Conservation (phyloP, 2,329 filamentous ascomycete genomes). For the Diplodia corticola region DNA sequence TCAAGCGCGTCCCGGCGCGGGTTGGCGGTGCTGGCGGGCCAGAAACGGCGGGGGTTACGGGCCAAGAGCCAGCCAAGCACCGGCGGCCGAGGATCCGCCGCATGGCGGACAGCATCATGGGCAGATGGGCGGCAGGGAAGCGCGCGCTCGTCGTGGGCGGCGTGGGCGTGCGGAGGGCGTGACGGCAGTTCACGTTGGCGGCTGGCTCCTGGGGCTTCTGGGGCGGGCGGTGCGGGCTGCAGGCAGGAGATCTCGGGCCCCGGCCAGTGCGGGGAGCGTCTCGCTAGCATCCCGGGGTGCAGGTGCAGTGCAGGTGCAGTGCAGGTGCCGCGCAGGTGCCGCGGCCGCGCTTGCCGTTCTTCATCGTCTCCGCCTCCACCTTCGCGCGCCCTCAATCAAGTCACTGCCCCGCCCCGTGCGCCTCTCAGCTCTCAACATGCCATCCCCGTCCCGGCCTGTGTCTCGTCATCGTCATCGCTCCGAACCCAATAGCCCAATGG, state of each 20-base stretch:
- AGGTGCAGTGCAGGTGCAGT: not conserved
- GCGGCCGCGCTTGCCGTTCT: not conserved
- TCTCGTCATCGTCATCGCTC: conserved; percentile 12
- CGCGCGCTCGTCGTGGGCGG: not conserved
- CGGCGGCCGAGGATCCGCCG: not conserved
- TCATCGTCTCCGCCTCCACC: not conserved
- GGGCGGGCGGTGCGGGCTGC: not conserved
- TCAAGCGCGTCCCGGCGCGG: not conserved
- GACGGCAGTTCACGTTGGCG: not conserved
- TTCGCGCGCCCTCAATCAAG: not conserved
- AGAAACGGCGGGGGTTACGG: not conserved
- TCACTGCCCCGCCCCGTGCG: not conserved
- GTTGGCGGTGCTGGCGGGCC: not conserved
- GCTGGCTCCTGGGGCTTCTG: not conserved
- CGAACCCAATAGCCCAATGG: too few relatives aligned
- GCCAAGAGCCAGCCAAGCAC: conserved; percentile 4
- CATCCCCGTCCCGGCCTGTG: not conserved
- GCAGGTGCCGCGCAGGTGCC: not conserved
- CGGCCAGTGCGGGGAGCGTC: conserved; percentile 9
- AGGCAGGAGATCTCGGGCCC: not conserved
- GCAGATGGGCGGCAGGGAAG: not conserved
- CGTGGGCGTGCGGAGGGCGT: not conserved
- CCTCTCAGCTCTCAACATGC: not conserved
- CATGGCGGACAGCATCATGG: not conserved
- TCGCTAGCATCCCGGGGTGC: not conserved